Percentiles rank a stretch among this genome's conserved stretches.
Conservation (phyloP, 768 basidiomycete genomes). For the Calocera viscosa region DNA sequence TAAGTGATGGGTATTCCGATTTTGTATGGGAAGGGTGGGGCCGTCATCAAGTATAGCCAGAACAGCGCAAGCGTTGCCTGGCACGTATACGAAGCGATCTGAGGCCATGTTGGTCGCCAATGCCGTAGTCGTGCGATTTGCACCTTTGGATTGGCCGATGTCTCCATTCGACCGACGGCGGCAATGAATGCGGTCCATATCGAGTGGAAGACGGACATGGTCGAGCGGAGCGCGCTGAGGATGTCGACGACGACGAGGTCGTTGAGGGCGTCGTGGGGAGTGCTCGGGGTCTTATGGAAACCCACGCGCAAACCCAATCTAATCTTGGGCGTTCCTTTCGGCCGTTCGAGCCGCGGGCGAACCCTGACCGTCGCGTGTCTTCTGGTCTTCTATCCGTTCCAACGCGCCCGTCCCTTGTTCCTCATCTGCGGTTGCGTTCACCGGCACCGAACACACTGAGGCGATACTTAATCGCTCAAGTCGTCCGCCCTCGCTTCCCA, state of each 20-base stretch:
- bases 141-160: not conserved
- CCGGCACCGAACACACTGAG: too few relatives aligned
- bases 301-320: too few relatives aligned
- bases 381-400: too few relatives aligned
- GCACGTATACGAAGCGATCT: conserved; percentile 37
- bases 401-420: too few relatives aligned
- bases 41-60: conserved; percentile 62
- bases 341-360: too few relatives aligned
- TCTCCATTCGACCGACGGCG: not conserved
- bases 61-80: conserved; percentile 51
- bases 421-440: too few relatives aligned
- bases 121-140: not conserved
- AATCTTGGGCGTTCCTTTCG: too few relatives aligned
- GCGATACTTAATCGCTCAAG: too few relatives aligned
- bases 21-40: conserved; percentile 58
- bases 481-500: too few relatives aligned
- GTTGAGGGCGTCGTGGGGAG: not conserved
- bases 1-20: conserved; percentile 66
- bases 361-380: too few relatives aligned
- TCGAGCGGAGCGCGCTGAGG: not conserved
- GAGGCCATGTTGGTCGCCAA: not conserved
- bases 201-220: not conserved
- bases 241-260: not conserved
- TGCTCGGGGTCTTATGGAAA: too few relatives aligned
- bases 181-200: not conserved